A percentile compares a stretch with the other conserved stretches of the same genome.
Conservation (phyloP, 345 rosid genomes). For the Brassica incana region DNA sequence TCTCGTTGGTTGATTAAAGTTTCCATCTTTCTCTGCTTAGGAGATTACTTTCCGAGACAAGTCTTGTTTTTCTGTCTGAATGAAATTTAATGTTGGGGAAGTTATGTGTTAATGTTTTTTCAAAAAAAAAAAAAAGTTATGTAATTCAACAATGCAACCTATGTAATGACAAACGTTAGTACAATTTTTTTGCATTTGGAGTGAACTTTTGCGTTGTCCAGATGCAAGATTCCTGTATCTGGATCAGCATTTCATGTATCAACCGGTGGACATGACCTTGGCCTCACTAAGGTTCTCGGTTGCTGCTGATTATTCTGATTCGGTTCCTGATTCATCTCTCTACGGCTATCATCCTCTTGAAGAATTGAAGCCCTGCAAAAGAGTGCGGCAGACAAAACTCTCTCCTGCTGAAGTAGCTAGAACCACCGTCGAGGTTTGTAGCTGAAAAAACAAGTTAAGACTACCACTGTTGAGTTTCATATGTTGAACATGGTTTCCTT, state of each 20-base stretch:
- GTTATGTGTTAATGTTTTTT: too few species aligned
- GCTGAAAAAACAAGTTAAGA: background rate
- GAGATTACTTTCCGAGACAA: background rate
- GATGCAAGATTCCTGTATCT: conserved; percentile 50
- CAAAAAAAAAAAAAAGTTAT: background rate
- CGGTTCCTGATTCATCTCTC: conserved; percentile 83
- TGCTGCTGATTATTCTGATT: conserved; percentile 97
- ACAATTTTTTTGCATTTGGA: background rate
- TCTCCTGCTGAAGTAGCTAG: conserved; percentile 77
- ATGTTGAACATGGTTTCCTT: background rate
- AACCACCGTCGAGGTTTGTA: conserved; percentile 77
- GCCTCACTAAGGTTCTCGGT: conserved; percentile 78
- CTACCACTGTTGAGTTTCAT: conserved; percentile 7
- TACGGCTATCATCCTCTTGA: conserved; percentile 94
- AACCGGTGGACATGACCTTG: conserved; percentile 53
- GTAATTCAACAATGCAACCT: background rate
- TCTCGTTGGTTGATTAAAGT: too few species aligned
- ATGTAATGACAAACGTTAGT: background rate
- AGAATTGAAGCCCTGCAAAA: conserved; percentile 63
- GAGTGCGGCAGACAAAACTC: conserved; percentile 65
- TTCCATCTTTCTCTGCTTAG: too few species aligned
- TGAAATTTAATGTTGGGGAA: background rate
- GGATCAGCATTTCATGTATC: conserved; percentile 62
- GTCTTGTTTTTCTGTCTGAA: background rate
- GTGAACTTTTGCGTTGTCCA: conserved; percentile 18